Evolutionary conservation across 345 rosid genomes (phyloP).

Genomic region (Hibiscus mutabilis): DNA sequence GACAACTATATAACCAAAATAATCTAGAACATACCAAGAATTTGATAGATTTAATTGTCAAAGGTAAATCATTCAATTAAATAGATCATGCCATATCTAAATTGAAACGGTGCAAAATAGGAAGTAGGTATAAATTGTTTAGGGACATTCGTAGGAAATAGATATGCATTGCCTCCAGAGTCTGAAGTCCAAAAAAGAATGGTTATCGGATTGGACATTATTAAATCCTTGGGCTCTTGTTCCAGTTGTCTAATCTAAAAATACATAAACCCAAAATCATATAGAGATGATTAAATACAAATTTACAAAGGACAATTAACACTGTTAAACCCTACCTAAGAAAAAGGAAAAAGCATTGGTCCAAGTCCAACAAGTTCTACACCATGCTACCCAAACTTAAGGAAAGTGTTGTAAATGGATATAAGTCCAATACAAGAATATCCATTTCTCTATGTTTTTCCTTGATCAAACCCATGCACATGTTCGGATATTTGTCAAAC

Average conservation of each 20-base stretch:
- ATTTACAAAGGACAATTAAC: background rate
- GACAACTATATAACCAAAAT: background rate
- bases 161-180: slow-evolving; percentile 35
- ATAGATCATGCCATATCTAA: background rate
- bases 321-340: no score
- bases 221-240: slow-evolving; percentile 79
- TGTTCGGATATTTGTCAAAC: background rate
- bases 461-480: background rate
- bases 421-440: background rate
- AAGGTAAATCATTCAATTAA: background rate
- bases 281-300: background rate
- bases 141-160: no score
- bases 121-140: background rate
- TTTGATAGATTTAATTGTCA: background rate
- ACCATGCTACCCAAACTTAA: background rate
- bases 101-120: background rate
- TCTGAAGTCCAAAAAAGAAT: slow-evolving; percentile 54
- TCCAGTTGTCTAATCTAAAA: slow-evolving; percentile 71
- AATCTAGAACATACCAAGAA: background rate
- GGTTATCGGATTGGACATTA: slow-evolving; percentile 58
- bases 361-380: background rate
- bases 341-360: background rate
- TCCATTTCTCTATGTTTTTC: background rate
- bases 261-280: slow-evolving; percentile 8
- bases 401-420: background rate